phyloP scores from a whole-genome alignment of 164 flowering plant genomes.

The grape (Vitis vinifera) region ASM3070453v1 NC_081814.1:7642501-7643000 shows the following conservation, averaged over 20 bases:
- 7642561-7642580: constrained; percentile 90
- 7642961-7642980: neutral
- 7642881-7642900: constrained; percentile 91
- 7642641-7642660: constrained; percentile 95
- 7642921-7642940: constrained; percentile 44
- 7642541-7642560: constrained; percentile 80
- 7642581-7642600: constrained; percentile 98
- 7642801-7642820: constrained; percentile 93
- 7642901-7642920: constrained; percentile 98
- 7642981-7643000: too few relatives aligned
- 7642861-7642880: constrained; percentile 99
- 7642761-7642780: too few relatives aligned
- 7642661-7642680: constrained; percentile 93
- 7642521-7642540: constrained; percentile 96
- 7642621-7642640: constrained; percentile 92
- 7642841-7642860: constrained; percentile 97
- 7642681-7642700: constrained; percentile 40
- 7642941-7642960: too few relatives aligned
- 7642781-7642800: too few relatives aligned
- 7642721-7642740: too few relatives aligned
- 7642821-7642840: constrained; percentile 88
- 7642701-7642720: neutral
- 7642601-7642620: constrained; percentile 97
- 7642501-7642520: constrained; percentile 96
- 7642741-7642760: too few relatives aligned